Conservation (phyloP, 1,139 yeast species). For the Candida glucosophila region DNA sequence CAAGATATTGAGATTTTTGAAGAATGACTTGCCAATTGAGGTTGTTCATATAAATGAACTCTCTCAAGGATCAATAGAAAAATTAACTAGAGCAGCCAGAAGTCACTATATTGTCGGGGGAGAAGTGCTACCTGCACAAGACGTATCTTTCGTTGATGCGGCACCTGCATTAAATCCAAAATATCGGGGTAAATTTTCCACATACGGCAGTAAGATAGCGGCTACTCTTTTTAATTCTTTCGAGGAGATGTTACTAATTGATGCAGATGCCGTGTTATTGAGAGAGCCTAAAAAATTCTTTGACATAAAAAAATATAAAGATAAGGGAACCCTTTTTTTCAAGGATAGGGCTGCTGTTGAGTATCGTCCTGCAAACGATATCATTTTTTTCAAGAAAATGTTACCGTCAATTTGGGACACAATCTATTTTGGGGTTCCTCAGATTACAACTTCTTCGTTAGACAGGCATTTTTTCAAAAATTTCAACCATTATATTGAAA, state of each 20-base stretch:
- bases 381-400: constrained; percentile 25
- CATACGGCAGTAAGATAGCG: constrained; percentile 40
- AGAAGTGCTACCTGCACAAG: constrained; percentile 25
- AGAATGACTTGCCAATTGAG: constrained; percentile 28
- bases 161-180: constrained; percentile 17
- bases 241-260: constrained; percentile 39
- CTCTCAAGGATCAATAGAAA: constrained; percentile 14
- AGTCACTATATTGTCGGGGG: constrained; percentile 7
- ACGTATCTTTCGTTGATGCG: constrained; percentile 38
- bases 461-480: constrained; percentile 24
- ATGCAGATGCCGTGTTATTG: constrained; percentile 42
- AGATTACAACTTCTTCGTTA: constrained; percentile 21
- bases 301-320: constrained; percentile 20
- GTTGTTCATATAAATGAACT: constrained; percentile 19
- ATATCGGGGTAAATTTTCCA: constrained; percentile 22
- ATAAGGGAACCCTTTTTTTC: constrained; percentile 38
- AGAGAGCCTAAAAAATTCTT: constrained; percentile 30
- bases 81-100: constrained; percentile 19
- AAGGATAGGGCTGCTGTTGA: constrained; percentile 38
- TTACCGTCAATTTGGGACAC: constrained; percentile 34
- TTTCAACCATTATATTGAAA: constrained; percentile 39
- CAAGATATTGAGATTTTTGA: constrained; percentile 19
- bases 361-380: constrained; percentile 20
- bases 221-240: constrained; percentile 45
- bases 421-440: constrained; percentile 20